These are phyloP conservation scores for Kurtzmaniella natalensis DNA, from an alignment of 1,139 yeast species.

Conservation along the genomic window DNA sequence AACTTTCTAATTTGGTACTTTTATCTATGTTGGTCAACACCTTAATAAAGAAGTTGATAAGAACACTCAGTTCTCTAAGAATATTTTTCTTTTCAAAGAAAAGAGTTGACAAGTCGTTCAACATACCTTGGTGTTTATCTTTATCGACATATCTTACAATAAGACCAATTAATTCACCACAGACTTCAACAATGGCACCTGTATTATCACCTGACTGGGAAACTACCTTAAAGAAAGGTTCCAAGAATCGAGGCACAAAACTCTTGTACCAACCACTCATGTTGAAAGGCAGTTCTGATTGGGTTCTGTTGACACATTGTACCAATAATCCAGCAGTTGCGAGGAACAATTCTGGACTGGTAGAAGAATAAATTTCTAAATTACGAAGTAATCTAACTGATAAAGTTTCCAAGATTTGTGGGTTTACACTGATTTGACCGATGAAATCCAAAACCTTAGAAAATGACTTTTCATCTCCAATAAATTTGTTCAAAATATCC, in stretches of 20 bases:
- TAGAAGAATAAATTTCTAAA: slow-evolving; percentile 18
- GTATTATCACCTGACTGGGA: slow-evolving; percentile 9
- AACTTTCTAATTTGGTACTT: slow-evolving; percentile 8
- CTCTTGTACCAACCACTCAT: slow-evolving; percentile 41
- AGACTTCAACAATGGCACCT: slow-evolving; percentile 22
- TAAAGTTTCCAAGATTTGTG: slow-evolving; percentile 46
- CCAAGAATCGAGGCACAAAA: slow-evolving; percentile 30
- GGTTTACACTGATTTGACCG: slow-evolving; percentile 40
- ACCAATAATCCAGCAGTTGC: slow-evolving; percentile 22
- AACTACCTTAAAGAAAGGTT: slow-evolving; percentile 10
- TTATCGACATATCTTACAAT: slow-evolving; percentile 34
- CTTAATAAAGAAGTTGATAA: slow-evolving; percentile 46
- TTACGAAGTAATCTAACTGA: slow-evolving; percentile 48
- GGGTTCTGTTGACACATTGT: slow-evolving; percentile 19
- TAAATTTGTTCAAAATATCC: slow-evolving; percentile 30
- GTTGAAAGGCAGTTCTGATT: slow-evolving; percentile 25
- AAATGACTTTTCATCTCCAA: slow-evolving; percentile 18
- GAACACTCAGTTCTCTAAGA: slow-evolving; percentile 26
- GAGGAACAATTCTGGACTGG: slow-evolving; percentile 10
- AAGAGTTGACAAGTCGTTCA: slow-evolving; percentile 25
- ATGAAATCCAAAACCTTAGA: slow-evolving; percentile 40
- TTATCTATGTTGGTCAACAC: slow-evolving; percentile 50
- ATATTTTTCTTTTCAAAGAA: slow-evolving; percentile 19
- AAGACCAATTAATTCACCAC: slow-evolving; percentile 34
- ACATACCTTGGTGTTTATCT: slow-evolving; percentile 33